These are phyloP conservation scores for Halophytophthora batemanensis DNA, from an alignment of 352 stramenopile species.

Conservation along the genomic window DNA sequence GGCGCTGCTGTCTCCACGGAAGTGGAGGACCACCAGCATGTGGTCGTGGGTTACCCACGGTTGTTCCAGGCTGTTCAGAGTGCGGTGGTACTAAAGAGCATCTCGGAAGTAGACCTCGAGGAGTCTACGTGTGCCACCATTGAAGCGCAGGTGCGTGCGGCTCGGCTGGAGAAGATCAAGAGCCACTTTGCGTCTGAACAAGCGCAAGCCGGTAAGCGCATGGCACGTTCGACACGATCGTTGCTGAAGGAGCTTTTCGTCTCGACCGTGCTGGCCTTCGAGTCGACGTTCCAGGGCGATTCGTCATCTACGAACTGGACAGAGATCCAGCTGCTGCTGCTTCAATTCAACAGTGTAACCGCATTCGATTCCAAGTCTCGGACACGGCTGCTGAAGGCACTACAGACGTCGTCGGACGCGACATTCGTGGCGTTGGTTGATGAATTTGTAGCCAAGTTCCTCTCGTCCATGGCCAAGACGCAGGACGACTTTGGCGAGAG, in stretches of 20 bases:
- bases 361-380: conserved; percentile 17
- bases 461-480: conserved; percentile 21
- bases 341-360: conserved; percentile 17
- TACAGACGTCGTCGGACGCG: conserved; percentile 35
- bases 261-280: conserved; percentile 54
- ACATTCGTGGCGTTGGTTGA: conserved; percentile 31
- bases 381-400: conserved; percentile 24
- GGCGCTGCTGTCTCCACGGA: conserved; percentile 17
- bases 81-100: conserved; percentile 49
- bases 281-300: conserved; percentile 33
- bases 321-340: conserved; percentile 18
- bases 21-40: conserved; percentile 43
- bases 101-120: conserved; percentile 58
- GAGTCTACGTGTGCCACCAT: conserved; percentile 55
- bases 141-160: conserved; percentile 44
- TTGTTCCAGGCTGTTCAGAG: conserved; percentile 61
- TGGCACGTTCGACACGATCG: conserved; percentile 15
- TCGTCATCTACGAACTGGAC: conserved; percentile 20
- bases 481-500: conserved; percentile 48
- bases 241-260: conserved; percentile 48
- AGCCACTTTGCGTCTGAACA: conserved; percentile 34
- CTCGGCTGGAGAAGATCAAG: conserved; percentile 51
- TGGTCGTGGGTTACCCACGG: conserved; percentile 43
- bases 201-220: conserved; percentile 11
- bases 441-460: conserved; percentile 38